These are phyloP conservation scores for Elongisporangium senticosum DNA, from an alignment of 352 stramenopile species.

Conservation along the genomic window DNA sequence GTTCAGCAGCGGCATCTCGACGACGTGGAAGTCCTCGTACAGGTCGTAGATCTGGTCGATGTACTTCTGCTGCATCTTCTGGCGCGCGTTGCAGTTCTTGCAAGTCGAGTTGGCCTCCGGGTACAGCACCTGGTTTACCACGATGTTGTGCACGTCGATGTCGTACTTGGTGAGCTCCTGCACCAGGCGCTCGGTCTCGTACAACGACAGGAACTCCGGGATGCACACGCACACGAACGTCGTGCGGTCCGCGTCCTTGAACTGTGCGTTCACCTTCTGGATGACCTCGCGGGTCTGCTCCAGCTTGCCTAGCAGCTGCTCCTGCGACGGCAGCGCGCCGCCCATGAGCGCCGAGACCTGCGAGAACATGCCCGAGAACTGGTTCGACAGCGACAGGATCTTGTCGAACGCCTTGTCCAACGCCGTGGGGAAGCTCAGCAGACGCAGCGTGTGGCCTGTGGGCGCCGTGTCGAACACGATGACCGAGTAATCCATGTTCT, in stretches of 20 bases:
- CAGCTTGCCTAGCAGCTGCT: conserved; percentile 95
- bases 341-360: conserved; percentile 77
- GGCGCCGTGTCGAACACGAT: conserved; percentile 99
- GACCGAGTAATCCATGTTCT: conserved; percentile 97
- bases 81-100: conserved; percentile 94
- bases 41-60: conserved; percentile 99
- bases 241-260: conserved; percentile 97
- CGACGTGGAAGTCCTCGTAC: conserved; percentile 99
- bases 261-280: conserved; percentile 98
- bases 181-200: conserved; percentile 99
- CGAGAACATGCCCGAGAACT: conserved; percentile 86
- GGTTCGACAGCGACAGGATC: conserved; percentile 95
- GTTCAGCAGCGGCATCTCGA: conserved; percentile 98
- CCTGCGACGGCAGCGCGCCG: conserved; percentile 78
- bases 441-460: conserved; percentile 95
- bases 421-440: conserved; percentile 97
- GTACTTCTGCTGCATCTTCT: conserved; percentile 99
- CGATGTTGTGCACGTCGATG: conserved; percentile 99
- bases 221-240: conserved; percentile 99
- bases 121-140: conserved; percentile 99
- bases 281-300: conserved; percentile 96
- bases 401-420: conserved; percentile 98
- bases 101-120: conserved; percentile 68
- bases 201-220: conserved; percentile 99
- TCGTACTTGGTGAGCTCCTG: conserved; percentile 99